Evolutionary conservation across 1,284 basidiomycete genomes (phyloP), one percentile per base, ranked within the genome.

Genomic region (Cutaneotrichosporon cavernicola): DNA sequence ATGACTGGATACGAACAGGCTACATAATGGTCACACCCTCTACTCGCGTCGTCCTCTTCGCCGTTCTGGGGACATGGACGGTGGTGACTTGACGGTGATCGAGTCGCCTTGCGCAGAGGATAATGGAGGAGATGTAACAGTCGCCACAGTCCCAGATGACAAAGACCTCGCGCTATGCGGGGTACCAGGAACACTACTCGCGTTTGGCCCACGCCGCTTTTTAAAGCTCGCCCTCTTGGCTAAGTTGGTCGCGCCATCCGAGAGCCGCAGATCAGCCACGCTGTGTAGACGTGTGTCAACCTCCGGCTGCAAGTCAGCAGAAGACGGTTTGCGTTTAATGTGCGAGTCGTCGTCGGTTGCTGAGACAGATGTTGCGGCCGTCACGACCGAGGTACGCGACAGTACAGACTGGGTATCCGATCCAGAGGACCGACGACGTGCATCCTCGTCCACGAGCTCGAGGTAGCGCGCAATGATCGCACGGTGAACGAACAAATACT

Each of bases 401-500:
- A 16, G 30, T 13, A 30, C 21, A 14, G 58, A 43, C 43, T 52
- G n/a, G n/a, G 40, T 13, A 18, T 43, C 18, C 11, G 43, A 49
- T 26, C 13, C 34, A 16, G 51, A 40, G 18, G 52, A 18, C 58
- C 62, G 36, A 46, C 36, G 58, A 6, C 31, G 16, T 5, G 50
- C 46, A 43, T 76, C 88, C 74, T 91, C 88, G 72, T 93, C 91
- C 53, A 90, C 82, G 58, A 93, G 84, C 82, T 86, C 84, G 74
- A 95, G 80, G 53, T 89, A 87, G 34, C 90, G 89, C 74, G 91
- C 89, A 61, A 94, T 87, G 66, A 95, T 86, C 18, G 89, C 91
- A 38, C 88, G 87, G 74, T 95, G 90, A 32, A 92, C 90, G 76
- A 94, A 95, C 26, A 94, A 87, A 73, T 92, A 95, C 81, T 95